Evolutionary conservation across 2,329 filamentous ascomycete species (phyloP), one percentile per base, ranked within the genome.

Genomic region (Didymella lethalis): DNA sequence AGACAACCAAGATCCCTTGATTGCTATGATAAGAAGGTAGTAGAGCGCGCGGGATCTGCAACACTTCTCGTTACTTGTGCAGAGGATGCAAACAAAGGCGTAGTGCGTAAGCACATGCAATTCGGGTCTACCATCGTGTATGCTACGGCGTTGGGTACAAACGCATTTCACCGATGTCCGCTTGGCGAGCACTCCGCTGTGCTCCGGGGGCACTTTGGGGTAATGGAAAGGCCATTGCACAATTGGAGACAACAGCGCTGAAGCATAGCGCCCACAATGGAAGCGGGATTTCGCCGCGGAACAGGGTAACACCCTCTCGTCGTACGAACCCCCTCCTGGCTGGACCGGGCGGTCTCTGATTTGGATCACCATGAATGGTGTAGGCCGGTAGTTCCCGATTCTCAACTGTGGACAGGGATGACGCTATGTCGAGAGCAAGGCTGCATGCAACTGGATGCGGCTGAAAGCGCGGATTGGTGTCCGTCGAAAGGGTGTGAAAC

Each of bases 401-500:
- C 10, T 14, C n/a, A 45, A 53, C 48, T 28, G 54, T 47, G 54
- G 64, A 54, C 56, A 62, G 63, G 64, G 41, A 53, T 51, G 38
- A 59, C 12, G 26, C 49, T 60, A 64, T 40, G 40, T 14, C 67
- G 67, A 64, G 62, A 68, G 62, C 59, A 66, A 47, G 57, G 55
- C 65, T 59, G 45, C 45, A 62, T 55, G 52, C 50, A 67, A 67
- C 54, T 57, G 54, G 57, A 56, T 70, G 70, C 66, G 69, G 70
- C 69, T 72, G 57, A 67, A 70, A 70, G 63, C 54, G 57, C 56
- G 53, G 50, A 47, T 40, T 65, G 63, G 61, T 64, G 64, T 63
- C 63, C 59, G 66, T 50, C 58, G 52, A 61, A 61, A 64, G 54
- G 62, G 67, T 61, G 65, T 71, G 71, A 74, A 75, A 75, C 73